Percentiles rank a stretch among this genome's conserved stretches.
These are phyloP conservation scores for Scytalidium lignicola DNA, from an alignment of 2,329 filamentous ascomycete genomes.

Conservation along the genomic window DNA sequence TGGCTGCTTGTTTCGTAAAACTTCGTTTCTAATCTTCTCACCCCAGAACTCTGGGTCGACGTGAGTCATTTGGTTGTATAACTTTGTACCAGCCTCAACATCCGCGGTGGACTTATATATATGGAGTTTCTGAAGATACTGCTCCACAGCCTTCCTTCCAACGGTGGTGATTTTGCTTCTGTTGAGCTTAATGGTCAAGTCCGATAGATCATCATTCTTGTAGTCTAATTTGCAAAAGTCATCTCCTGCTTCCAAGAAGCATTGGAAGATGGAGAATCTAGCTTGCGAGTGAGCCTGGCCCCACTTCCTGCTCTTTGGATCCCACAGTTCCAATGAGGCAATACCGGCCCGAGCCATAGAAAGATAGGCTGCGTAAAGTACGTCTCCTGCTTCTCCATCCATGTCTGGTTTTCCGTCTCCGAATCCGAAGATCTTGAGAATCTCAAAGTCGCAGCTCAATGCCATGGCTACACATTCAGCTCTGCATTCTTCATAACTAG, in stretches of 20 bases:
- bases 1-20: slow-evolving; percentile 74
- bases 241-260: slow-evolving; percentile 79
- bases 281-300: slow-evolving; percentile 90
- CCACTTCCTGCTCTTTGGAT: slow-evolving; percentile 86
- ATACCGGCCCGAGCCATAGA: slow-evolving; percentile 93
- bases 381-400: slow-evolving; percentile 71
- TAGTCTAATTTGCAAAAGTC: slow-evolving; percentile 82
- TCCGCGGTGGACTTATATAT: slow-evolving; percentile 91
- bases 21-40: slow-evolving; percentile 69
- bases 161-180: slow-evolving; percentile 79
- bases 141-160: slow-evolving; percentile 75
- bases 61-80: slow-evolving; percentile 79
- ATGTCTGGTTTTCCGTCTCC: slow-evolving; percentile 72
- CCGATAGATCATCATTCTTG: slow-evolving; percentile 63
- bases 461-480: slow-evolving; percentile 94
- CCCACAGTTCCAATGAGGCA: slow-evolving; percentile 87
- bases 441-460: slow-evolving; percentile 80
- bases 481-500: slow-evolving; percentile 89
- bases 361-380: slow-evolving; percentile 84
- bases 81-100: slow-evolving; percentile 65
- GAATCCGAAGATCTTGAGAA: slow-evolving; percentile 87
- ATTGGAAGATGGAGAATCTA: slow-evolving; percentile 80
- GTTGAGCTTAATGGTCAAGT: slow-evolving; percentile 78
- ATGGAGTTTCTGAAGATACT: slow-evolving; percentile 86
- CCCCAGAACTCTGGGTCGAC: slow-evolving; percentile 83